A percentile compares a stretch with the other conserved stretches of the same genome.
phyloP scores from a whole-genome alignment of 768 basidiomycete species.

The Clavulina sp. region DNA sequence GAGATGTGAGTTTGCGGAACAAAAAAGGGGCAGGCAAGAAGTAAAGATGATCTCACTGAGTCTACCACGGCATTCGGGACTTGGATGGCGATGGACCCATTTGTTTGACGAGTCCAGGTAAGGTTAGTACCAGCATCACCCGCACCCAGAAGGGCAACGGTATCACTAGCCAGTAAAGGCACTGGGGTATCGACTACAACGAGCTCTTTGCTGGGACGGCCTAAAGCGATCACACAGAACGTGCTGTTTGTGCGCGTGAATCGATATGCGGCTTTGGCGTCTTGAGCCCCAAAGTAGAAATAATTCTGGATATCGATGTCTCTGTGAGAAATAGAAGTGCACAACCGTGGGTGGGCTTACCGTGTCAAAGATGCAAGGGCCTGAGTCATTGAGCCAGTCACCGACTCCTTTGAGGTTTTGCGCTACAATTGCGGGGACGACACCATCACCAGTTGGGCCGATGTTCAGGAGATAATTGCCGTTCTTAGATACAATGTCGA shows the following conservation, averaged over 20 bases:
- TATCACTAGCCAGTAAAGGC: conserved; percentile 29
- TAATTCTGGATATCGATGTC: conserved; percentile 21
- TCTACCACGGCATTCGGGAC: conserved; percentile 16
- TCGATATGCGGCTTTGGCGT: conserved; percentile 20
- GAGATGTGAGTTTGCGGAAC: no score
- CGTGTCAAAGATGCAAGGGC: conserved; percentile 35
- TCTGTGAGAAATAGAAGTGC: no score
- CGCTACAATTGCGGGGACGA: conserved; percentile 31
- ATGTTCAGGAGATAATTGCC: conserved; percentile 41
- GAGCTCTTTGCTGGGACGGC: conserved; percentile 19
- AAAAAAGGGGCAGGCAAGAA: no score
- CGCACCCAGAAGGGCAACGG: conserved; percentile 23
- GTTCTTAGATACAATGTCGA: conserved; percentile 43
- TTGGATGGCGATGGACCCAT: conserved; percentile 13
- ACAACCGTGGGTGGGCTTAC: no score
- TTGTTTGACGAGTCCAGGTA: conserved; percentile 10
- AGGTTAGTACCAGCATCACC: conserved; percentile 10
- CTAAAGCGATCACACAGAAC: conserved; percentile 33
- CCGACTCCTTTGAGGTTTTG: conserved; percentile 33
- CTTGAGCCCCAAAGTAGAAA: conserved; percentile 30
- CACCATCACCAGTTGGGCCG: conserved; percentile 37
- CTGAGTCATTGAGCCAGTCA: conserved; percentile 31
- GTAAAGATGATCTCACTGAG: no score
- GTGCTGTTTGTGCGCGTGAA: conserved; percentile 33
- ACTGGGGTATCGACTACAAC: conserved; percentile 25